Evolutionary conservation across 495 filamentous ascomycete species (phyloP).

Genomic region (Penicillium robsamsonii): DNA sequence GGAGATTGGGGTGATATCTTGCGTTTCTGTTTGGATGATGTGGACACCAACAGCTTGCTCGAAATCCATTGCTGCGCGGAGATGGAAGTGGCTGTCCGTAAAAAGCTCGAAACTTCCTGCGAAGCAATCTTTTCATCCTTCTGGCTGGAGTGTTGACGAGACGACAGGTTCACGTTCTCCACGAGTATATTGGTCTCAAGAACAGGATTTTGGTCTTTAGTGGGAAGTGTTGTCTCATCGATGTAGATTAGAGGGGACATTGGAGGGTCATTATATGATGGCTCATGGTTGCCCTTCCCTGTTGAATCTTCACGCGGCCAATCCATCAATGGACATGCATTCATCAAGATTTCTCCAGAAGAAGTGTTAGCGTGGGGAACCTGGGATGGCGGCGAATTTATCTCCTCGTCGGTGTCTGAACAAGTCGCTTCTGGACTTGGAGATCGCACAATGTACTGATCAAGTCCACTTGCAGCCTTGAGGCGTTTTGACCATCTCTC

Average conservation of each 20-base stretch:
- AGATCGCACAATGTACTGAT: constrained; percentile 31
- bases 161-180: constrained; percentile 31
- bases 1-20: constrained; percentile 19
- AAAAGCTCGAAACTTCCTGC: not conserved
- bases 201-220: not conserved
- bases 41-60: not conserved
- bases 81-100: not conserved
- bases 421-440: constrained; percentile 23
- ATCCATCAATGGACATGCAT: not conserved
- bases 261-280: not conserved
- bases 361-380: not conserved
- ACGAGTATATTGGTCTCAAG: constrained; percentile 15
- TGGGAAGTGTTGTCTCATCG: constrained; percentile 15
- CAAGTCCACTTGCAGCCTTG: constrained; percentile 40
- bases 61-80: not conserved
- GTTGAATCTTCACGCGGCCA: not conserved
- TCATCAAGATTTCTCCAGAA: not conserved
- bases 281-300: not conserved
- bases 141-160: constrained; percentile 12
- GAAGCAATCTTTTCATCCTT: not conserved
- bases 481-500: constrained; percentile 55
- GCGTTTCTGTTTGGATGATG: not conserved
- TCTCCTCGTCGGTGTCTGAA: constrained; percentile 16
- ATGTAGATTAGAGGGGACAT: constrained; percentile 23
- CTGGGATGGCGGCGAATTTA: not conserved